These are phyloP conservation scores for Cardamine chenopodiifolia DNA, from an alignment of 345 rosid genomes.

Conservation along the genomic window DNA sequence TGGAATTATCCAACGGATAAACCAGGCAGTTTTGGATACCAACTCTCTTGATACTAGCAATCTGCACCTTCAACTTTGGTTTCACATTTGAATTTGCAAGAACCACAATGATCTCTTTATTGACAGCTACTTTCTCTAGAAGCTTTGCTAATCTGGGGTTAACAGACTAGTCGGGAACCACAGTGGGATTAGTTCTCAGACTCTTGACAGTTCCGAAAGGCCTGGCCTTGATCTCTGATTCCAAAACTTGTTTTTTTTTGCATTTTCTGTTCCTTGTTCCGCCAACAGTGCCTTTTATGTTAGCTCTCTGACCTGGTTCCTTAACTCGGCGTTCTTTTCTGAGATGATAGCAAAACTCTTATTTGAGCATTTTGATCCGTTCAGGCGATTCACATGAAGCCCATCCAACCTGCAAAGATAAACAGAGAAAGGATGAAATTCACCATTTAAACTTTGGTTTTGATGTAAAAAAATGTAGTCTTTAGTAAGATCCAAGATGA, in stretches of 20 bases:
- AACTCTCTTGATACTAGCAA: constrained; percentile 68
- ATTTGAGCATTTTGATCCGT: constrained; percentile 59
- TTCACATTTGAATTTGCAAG: constrained; percentile 85
- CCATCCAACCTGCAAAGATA: constrained; percentile 48
- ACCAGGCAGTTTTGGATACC: constrained; percentile 76
- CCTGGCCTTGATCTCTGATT: constrained; percentile 64
- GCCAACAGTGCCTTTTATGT: constrained; percentile 57
- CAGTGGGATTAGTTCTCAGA: constrained; percentile 64
- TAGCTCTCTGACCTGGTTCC: constrained; percentile 63
- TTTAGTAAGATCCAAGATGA: not conserved
- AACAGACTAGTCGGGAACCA: constrained; percentile 70
- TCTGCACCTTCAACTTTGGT: constrained; percentile 70
- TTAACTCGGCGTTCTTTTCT: constrained; percentile 61
- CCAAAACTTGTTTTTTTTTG: not conserved
- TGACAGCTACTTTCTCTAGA: constrained; percentile 62
- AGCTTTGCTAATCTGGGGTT: constrained; percentile 78
- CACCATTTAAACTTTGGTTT: constrained; percentile 8
- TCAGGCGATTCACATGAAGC: constrained; percentile 68
- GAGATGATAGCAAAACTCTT: constrained; percentile 57
- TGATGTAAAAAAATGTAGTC: not conserved
- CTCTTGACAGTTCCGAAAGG: constrained; percentile 81
- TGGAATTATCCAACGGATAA: constrained; percentile 65
- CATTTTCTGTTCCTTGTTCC: constrained; percentile 49
- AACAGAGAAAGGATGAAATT: constrained; percentile 1
- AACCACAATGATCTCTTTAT: constrained; percentile 76